phyloP scores from a whole-genome alignment of 2,329 filamentous ascomycete genomes.

The Nigrograna mackinnonii region DNA sequence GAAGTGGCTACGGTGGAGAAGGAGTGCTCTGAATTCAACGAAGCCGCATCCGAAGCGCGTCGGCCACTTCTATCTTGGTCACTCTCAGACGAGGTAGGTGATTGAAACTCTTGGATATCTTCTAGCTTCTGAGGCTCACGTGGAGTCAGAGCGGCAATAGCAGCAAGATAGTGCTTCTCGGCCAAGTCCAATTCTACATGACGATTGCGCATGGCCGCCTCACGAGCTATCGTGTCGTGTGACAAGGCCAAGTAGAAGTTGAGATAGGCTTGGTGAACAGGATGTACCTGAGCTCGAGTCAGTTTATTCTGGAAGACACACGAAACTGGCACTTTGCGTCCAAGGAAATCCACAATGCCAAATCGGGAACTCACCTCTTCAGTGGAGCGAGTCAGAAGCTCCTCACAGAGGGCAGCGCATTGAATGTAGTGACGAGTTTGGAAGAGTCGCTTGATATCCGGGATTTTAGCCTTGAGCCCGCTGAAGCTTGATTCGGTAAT shows the following conservation, averaged over 20 bases:
- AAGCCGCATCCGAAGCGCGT: slow-evolving; percentile 20
- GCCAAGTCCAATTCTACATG: slow-evolving; percentile 33
- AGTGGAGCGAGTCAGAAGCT: slow-evolving; percentile 22
- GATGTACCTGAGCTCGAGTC: slow-evolving; percentile 28
- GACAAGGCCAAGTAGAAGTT: slow-evolving; percentile 43
- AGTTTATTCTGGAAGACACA: slow-evolving; percentile 3
- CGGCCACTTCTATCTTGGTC: slow-evolving; percentile 9
- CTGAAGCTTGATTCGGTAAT: slow-evolving; percentile 16
- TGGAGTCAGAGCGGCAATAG: slow-evolving; percentile 24
- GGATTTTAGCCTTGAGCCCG: slow-evolving; percentile 26
- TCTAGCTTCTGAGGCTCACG: slow-evolving; percentile 14
- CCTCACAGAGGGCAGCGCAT: slow-evolving; percentile 32
- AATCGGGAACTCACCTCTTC: slow-evolving; percentile 20
- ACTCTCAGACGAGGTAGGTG: slow-evolving; percentile 21
- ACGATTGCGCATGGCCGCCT: slow-evolving; percentile 34
- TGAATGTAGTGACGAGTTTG: slow-evolving; percentile 39
- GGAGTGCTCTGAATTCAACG: slow-evolving; percentile 23
- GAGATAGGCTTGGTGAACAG: slow-evolving; percentile 36
- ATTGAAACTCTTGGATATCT: slow-evolving; percentile 17
- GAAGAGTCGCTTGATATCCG: slow-evolving; percentile 34
- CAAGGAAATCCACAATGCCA: neutral
- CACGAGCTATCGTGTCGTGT: slow-evolving; percentile 40
- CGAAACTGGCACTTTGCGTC: neutral
- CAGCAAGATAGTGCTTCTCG: slow-evolving; percentile 37
- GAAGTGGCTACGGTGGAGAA: slow-evolving; percentile 27